These are phyloP conservation scores for Cladophialophora psammophila DNA, from an alignment of 2,329 filamentous ascomycete species.

Conservation along the genomic window DNA sequence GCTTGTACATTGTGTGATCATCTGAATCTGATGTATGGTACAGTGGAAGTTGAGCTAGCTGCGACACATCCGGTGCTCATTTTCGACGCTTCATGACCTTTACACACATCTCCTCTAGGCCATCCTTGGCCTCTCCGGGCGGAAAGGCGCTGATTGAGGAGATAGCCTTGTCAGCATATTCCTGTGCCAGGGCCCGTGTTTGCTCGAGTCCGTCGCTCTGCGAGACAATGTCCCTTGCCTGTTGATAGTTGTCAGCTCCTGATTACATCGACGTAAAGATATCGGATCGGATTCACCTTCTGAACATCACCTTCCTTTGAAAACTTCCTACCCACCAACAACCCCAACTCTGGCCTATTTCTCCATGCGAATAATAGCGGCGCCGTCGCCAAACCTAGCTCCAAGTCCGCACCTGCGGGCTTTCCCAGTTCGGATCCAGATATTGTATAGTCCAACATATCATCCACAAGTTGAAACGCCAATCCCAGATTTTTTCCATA, in stretches of 20 bases:
- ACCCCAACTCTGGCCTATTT: conserved; percentile 80
- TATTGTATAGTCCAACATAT: conserved; percentile 96
- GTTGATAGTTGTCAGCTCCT: conserved; percentile 33
- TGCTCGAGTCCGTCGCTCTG: conserved; percentile 88
- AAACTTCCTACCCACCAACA: conserved; percentile 92
- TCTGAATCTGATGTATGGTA: conserved; percentile 14
- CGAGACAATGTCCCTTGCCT: conserved; percentile 88
- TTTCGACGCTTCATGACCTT: conserved; percentile 91
- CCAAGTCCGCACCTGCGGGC: conserved; percentile 90
- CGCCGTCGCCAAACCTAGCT: conserved; percentile 91
- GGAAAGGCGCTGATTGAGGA: conserved; percentile 84
- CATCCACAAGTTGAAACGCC: conserved; percentile 96
- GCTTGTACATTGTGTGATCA: background rate
- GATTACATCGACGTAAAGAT: conserved; percentile 9
- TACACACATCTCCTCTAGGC: conserved; percentile 89
- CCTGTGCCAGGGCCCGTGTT: conserved; percentile 86
- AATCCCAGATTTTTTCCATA: conserved; percentile 94
- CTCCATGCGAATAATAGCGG: conserved; percentile 97
- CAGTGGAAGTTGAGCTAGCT: background rate
- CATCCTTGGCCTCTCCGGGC: conserved; percentile 91
- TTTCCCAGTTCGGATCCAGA: conserved; percentile 87
- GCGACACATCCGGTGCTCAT: conserved; percentile 50
- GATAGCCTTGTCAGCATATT: conserved; percentile 88
- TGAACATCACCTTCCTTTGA: conserved; percentile 80
- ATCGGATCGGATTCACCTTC: conserved; percentile 66